These are phyloP conservation scores for Hemileccinum impolitum DNA, from an alignment of 768 basidiomycete species.

Conservation along the genomic window DNA sequence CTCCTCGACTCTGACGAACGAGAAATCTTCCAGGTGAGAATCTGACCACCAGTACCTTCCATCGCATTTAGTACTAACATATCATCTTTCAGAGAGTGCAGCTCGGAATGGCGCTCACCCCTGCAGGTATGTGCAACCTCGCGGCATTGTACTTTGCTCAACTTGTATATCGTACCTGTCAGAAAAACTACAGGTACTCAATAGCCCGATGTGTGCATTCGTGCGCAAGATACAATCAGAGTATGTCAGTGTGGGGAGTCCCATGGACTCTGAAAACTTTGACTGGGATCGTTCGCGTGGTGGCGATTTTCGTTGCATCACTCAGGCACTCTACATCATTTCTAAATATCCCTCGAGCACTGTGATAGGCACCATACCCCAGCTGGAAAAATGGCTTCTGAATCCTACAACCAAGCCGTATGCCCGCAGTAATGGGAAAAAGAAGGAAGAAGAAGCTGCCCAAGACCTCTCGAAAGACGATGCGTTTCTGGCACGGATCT, in stretches of 20 bases:
- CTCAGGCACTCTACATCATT: constrained; percentile 52
- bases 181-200: constrained; percentile 70
- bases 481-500: constrained; percentile 32
- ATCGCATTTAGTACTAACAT: not conserved
- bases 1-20: constrained; percentile 55
- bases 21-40: constrained; percentile 69
- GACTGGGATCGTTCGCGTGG: constrained; percentile 54
- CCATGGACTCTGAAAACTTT: constrained; percentile 34
- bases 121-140: constrained; percentile 44
- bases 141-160: not conserved
- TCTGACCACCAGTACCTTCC: not conserved
- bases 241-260: constrained; percentile 41
- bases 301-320: constrained; percentile 55
- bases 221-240: constrained; percentile 52
- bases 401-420: constrained; percentile 13
- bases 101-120: constrained; percentile 73
- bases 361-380: constrained; percentile 30
- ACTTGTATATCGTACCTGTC: not conserved
- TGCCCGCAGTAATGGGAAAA: constrained; percentile 16
- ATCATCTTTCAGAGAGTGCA: constrained; percentile 60
- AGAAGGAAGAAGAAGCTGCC: constrained; percentile 9
- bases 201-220: constrained; percentile 53
- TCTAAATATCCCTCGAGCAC: constrained; percentile 37
- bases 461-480: constrained; percentile 31
- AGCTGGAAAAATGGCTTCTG: constrained; percentile 52